phyloP scores from a whole-genome alignment of 306 rosid species.

The Sicyos edulis region DNA sequence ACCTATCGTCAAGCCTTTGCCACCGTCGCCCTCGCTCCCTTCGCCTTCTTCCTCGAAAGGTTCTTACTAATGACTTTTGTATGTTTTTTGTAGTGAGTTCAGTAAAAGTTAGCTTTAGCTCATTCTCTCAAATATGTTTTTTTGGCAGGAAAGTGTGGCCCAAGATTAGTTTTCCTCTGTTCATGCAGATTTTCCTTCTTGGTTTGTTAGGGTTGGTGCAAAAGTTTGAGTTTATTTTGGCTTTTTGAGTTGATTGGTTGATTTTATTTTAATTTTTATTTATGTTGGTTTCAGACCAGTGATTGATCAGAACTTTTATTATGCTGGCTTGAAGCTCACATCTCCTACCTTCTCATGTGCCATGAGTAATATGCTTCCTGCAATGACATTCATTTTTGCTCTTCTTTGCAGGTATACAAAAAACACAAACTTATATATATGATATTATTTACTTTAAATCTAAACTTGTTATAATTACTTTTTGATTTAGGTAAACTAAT shows the following conservation, averaged over 20 bases:
- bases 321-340: conserved; percentile 75
- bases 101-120: too few species aligned
- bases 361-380: conserved; percentile 85
- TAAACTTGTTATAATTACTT: background rate
- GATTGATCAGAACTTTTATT: conserved; percentile 86
- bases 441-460: background rate
- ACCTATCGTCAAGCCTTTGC: conserved; percentile 90
- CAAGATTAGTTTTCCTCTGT: conserved; percentile 54
- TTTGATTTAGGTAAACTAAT: too few species aligned
- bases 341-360: conserved; percentile 91
- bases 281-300: conserved; percentile 55
- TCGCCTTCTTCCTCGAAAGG: conserved; percentile 86
- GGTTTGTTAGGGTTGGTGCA: conserved; percentile 87
- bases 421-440: background rate
- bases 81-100: background rate
- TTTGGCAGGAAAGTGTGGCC: conserved; percentile 78
- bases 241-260: background rate
- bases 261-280: background rate
- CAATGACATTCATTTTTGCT: conserved; percentile 87
- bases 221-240: background rate
- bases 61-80: background rate
- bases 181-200: conserved; percentile 65
- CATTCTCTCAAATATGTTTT: background rate
- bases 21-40: conserved; percentile 74
- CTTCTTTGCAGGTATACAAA: conserved; percentile 54